phyloP scores from a whole-genome alignment of 257 asterid genomes.

The Verbena officinalis region DNA sequence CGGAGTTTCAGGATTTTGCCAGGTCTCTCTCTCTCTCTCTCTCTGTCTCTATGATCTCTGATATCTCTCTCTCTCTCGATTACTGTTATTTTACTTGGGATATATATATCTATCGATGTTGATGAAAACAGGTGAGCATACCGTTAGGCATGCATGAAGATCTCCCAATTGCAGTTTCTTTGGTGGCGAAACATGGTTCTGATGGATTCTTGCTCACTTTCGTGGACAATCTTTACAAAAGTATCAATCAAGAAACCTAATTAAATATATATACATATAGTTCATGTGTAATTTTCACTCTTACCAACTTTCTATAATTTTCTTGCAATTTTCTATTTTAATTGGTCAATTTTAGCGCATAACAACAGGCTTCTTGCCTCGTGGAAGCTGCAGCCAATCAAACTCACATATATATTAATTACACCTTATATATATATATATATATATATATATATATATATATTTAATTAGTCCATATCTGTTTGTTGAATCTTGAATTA shows the following conservation, averaged over 20 bases:
- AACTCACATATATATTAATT: too few relatives aligned
- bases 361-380: neutral
- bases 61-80: too few relatives aligned
- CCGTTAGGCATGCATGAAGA: conserved; percentile 68
- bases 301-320: neutral
- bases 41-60: too few relatives aligned
- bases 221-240: conserved; percentile 49
- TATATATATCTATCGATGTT: too few relatives aligned
- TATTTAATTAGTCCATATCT: neutral
- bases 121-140: conserved; percentile 63
- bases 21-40: conserved; percentile 47
- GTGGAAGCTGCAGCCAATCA: neutral
- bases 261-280: neutral
- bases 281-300: neutral
- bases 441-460: too few relatives aligned
- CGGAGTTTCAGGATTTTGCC: conserved; percentile 91
- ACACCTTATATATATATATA: too few relatives aligned
- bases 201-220: conserved; percentile 68
- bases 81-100: neutral
- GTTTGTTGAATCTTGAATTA: too few relatives aligned
- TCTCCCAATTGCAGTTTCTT: conserved; percentile 75
- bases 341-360: conserved; percentile 1
- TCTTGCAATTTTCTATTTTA: too few relatives aligned
- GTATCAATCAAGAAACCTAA: conserved; percentile 33
- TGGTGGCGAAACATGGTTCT: conserved; percentile 79